These are phyloP conservation scores for Elsinoe necatrix DNA, from an alignment of 2,329 filamentous ascomycete genomes.

Conservation along the genomic window DNA sequence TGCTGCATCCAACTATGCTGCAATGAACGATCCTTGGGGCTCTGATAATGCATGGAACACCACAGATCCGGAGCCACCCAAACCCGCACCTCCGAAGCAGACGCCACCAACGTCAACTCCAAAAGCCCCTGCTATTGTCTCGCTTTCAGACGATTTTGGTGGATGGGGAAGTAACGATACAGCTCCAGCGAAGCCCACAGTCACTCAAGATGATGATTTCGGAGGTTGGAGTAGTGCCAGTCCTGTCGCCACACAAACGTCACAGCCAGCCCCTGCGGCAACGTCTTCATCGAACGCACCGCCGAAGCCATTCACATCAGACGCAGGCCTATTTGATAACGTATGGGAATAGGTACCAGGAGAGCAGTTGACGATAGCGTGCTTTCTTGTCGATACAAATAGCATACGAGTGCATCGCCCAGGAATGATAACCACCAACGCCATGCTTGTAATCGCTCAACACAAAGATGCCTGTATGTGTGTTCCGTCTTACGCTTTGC, in stretches of 20 bases:
- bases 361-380: neutral
- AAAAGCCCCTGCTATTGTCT: slow-evolving; percentile 36
- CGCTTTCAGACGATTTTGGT: slow-evolving; percentile 52
- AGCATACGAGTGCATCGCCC: slow-evolving; percentile 12
- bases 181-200: slow-evolving; percentile 49
- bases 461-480: neutral
- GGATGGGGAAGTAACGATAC: slow-evolving; percentile 52
- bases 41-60: slow-evolving; percentile 73
- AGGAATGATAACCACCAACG: slow-evolving; percentile 15
- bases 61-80: slow-evolving; percentile 43
- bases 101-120: slow-evolving; percentile 30
- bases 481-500: neutral
- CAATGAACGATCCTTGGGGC: slow-evolving; percentile 68
- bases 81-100: slow-evolving; percentile 28
- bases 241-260: slow-evolving; percentile 31
- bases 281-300: slow-evolving; percentile 22
- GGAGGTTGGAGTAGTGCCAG: slow-evolving; percentile 80
- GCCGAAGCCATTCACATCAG: slow-evolving; percentile 39
- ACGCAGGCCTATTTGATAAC: slow-evolving; percentile 87
- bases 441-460: slow-evolving; percentile 16
- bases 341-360: slow-evolving; percentile 65
- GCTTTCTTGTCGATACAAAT: slow-evolving; percentile 13
- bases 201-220: slow-evolving; percentile 88
- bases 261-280: slow-evolving; percentile 36
- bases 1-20: slow-evolving; percentile 32